Percentiles rank a stretch among this genome's conserved stretches.
Evolutionary conservation across 306 rosid species (phyloP).

Genomic region (Quercus robur): DNA sequence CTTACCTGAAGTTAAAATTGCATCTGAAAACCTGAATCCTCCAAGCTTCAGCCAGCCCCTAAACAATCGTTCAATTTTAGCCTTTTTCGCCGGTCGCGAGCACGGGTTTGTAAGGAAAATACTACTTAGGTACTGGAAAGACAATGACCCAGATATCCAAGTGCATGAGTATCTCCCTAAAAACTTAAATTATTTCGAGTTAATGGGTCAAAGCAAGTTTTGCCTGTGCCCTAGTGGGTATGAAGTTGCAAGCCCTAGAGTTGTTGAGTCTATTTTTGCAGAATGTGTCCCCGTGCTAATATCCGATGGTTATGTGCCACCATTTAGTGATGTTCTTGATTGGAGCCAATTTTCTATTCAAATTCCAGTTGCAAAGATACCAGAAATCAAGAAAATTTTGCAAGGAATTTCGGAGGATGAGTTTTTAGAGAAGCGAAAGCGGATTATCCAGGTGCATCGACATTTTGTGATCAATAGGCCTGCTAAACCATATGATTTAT

Average conservation of each 20-base stretch:
- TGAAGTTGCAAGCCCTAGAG: conserved; percentile 58
- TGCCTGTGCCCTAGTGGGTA: conserved; percentile 57
- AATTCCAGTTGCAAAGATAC: conserved; percentile 32
- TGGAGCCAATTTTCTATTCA: conserved; percentile 44
- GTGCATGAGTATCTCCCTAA: conserved; percentile 22
- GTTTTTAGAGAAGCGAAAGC: conserved; percentile 30
- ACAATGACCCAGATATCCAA: conserved; percentile 4
- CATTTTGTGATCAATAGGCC: conserved; percentile 51
- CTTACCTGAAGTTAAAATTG: conserved; percentile 20
- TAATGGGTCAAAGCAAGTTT: conserved; percentile 25
- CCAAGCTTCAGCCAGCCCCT: neutral
- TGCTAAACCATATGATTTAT: conserved; percentile 35
- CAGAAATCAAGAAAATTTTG: conserved; percentile 26
- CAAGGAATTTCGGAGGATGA: conserved; percentile 25
- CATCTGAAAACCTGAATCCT: neutral
- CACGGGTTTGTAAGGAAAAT: conserved; percentile 12
- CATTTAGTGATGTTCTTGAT: conserved; percentile 49
- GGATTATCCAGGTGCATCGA: conserved; percentile 30
- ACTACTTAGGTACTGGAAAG: conserved; percentile 10
- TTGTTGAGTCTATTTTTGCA: conserved; percentile 32
- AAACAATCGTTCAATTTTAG: conserved; percentile 3
- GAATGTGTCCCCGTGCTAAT: conserved; percentile 47
- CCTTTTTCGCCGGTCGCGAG: conserved; percentile 22
- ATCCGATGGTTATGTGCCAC: conserved; percentile 36
- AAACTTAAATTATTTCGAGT: neutral